Evolutionary conservation across 495 filamentous ascomycete species (phyloP).

Genomic region (Daldinia childiae): DNA sequence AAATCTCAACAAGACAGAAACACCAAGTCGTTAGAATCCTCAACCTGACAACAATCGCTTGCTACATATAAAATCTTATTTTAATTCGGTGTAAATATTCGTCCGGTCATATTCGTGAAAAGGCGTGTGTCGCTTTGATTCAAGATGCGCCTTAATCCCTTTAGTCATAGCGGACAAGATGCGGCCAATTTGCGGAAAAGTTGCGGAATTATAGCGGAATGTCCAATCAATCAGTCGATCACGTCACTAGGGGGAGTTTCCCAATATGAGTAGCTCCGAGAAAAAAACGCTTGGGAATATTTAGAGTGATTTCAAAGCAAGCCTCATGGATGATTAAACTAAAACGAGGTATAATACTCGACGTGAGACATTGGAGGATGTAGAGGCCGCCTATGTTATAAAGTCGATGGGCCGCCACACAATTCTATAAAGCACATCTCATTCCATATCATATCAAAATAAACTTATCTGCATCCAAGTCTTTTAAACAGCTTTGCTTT

Average conservation of each 20-base stretch:
- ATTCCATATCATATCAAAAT: neutral
- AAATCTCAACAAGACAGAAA: neutral
- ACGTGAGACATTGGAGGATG: neutral
- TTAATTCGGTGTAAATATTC: neutral
- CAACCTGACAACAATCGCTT: neutral
- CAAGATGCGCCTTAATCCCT: neutral
- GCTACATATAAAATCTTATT: neutral
- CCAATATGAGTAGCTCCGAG: neutral
- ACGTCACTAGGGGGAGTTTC: neutral
- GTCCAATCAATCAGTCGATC: neutral
- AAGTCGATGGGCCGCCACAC: neutral
- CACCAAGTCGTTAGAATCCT: neutral
- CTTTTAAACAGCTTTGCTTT: neutral
- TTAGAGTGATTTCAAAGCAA: neutral
- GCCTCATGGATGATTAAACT: neutral
- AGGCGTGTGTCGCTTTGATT: too few relatives aligned
- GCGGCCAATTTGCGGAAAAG: neutral
- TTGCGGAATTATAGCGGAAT: neutral
- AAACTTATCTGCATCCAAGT: neutral
- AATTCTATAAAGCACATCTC: neutral
- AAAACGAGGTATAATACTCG: neutral
- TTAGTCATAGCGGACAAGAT: neutral
- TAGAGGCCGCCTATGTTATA: neutral
- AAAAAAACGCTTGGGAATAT: neutral
- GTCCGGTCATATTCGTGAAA: neutral